These are phyloP conservation scores for Pythium vanterpoolii DNA, from an alignment of 352 stramenopile species.

Conservation along the genomic window DNA sequence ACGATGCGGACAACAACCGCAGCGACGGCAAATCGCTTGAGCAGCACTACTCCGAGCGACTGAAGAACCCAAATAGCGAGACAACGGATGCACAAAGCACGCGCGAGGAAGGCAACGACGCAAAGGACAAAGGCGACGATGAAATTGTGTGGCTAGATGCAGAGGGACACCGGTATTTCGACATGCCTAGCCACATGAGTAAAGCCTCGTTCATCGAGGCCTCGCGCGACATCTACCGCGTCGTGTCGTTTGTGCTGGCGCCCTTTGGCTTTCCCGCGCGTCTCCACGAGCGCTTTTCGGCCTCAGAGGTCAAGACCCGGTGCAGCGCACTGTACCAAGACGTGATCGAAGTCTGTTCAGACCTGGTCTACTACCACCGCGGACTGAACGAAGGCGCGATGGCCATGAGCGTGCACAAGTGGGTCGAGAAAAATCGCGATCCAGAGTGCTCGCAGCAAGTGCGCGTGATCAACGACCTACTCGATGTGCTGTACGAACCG, in stretches of 20 bases:
- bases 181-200: constrained; percentile 69
- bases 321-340: constrained; percentile 79
- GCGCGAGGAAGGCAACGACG: constrained; percentile 24
- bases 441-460: constrained; percentile 64
- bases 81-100: constrained; percentile 20
- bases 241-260: constrained; percentile 79
- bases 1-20: neutral
- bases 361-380: constrained; percentile 78
- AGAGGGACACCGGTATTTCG: constrained; percentile 65
- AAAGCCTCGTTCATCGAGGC: constrained; percentile 66
- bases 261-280: constrained; percentile 69
- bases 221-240: constrained; percentile 65
- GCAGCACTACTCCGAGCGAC: constrained; percentile 42
- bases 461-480: constrained; percentile 75
- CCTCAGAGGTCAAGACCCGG: constrained; percentile 71
- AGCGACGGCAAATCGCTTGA: constrained; percentile 16
- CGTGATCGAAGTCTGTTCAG: constrained; percentile 81
- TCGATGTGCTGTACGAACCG: constrained; percentile 56
- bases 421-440: constrained; percentile 72
- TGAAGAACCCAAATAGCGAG: constrained; percentile 25
- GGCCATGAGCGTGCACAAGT: constrained; percentile 87
- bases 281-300: constrained; percentile 51
- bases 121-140: constrained; percentile 31
- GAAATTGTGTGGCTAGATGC: constrained; percentile 46
- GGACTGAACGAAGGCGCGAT: constrained; percentile 77